Evolutionary conservation across 805 yeast genomes (phyloP), one percentile per base, ranked within the genome.

Genomic region (Zygoascus bituminiphila): DNA sequence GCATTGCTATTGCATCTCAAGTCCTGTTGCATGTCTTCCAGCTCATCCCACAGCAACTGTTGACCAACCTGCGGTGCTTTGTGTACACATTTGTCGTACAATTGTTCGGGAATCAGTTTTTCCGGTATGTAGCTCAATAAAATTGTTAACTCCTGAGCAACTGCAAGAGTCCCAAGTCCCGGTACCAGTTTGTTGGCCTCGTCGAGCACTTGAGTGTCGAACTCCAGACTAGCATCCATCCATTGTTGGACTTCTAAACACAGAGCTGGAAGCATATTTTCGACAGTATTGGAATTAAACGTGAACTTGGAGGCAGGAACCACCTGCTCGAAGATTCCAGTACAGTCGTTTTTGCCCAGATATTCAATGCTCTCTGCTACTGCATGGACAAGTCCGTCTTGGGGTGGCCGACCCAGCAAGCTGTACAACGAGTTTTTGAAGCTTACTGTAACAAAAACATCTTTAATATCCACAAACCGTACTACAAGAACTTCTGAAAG

Each of bases 141-240:
- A 1, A 54, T 45, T 9, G 54, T 29, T 20, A 65, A 55, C 42
- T 54, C 55, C 36, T 60, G 60, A 1, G 68, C 63, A 1, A 66
- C 68, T 2, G 81, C 72, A 36, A 71, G 68, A 5, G 69, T 65
- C 2, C 74, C 78, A 14, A 70, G 57, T 14, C 63, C 52, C 4
- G 65, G 58, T 6, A 46, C 53, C 1, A 60, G 54, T 2, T 51
- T 45, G 44, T 63, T 57, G 8, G 63, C 61, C 1, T 55, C 45
- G 20, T 58, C 61, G 19, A 66, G 56, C 5, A 55, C 54, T 33
- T 65, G 58, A 2, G 24, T 43, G 36, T 65, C 71, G 25, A 67
- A 58, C 2, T 58, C 56, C 19, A 52, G 39, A 2, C 64, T 65
- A 2, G 46, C 45, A 45, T 68, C 73, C 26, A 68, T 53, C 69